Base-by-base conservation (phyloP, 2,329 filamentous ascomycete species). In the Leptoxyphium fumago region DNA sequence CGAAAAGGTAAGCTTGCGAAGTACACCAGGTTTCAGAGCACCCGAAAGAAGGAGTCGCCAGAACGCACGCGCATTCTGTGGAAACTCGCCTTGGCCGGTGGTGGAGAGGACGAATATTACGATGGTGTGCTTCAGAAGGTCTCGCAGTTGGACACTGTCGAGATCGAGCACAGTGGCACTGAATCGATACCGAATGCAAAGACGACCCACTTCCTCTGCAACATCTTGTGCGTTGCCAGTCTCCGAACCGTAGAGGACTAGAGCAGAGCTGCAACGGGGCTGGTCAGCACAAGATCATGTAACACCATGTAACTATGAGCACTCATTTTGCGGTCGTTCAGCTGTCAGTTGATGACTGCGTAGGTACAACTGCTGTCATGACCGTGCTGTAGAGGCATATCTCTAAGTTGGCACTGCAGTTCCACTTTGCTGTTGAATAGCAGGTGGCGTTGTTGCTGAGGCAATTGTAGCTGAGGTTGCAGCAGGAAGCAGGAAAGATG, bases 201-300 rank as follows among this genome's bases (percentile, higher is more conserved):
- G 64, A 36, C 79, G 72, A 34, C 81, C 84, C 48, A 96, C 68
- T 60, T 95, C 86, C 56, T 86, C 80, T 15, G 91, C 89, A 50
- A 89, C 77, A 64, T 96, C 89, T 63, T 94, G 84, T 44, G 86
- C 82, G 58, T 91, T 95, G 45, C 91, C 91, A 17, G 88, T 96
- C 68, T 98, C 91, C 34, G 89, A 93, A 44, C 86, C 91, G 65
- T 94, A 98, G 29, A 94, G 73, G 46, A 98, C 72, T 52, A 94
- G 74, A 42, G 74, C 77, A 38, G 67, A 73, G 52, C 73, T 54
- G 39, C 17, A 41, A 26, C 4, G 2, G 40, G 11, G 17, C 6
- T 14, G 10, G 40, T 42, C 38, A 40, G 38, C 21, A 7, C 21
- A 7, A 26, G 21, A 26, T 26, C 21, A 26, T 26, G 21, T 26